These are phyloP conservation scores for Chaetothyriales sp. DNA, from an alignment of 2,329 filamentous ascomycete species.

Conservation along the genomic window DNA sequence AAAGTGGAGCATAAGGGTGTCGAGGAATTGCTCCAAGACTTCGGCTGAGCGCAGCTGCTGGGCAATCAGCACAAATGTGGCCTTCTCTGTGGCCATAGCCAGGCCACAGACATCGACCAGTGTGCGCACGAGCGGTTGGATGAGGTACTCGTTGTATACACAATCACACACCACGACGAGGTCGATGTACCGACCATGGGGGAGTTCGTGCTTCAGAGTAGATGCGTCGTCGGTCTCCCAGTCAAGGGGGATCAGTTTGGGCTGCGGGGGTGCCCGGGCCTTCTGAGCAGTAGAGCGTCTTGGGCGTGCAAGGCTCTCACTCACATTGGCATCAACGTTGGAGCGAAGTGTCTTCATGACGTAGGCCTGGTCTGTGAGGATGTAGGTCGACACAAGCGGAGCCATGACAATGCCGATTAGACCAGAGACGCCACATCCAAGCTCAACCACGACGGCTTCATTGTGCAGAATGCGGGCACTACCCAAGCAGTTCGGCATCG, in stretches of 20 bases:
- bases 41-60: constrained; percentile 77
- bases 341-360: constrained; percentile 59
- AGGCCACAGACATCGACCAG: constrained; percentile 60
- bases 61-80: constrained; percentile 64
- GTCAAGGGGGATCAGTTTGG: constrained; percentile 44
- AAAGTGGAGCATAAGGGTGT: constrained; percentile 51
- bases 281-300: background rate
- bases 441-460: constrained; percentile 53
- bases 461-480: constrained; percentile 36
- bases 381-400: constrained; percentile 44
- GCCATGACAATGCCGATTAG: constrained; percentile 58
- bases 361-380: constrained; percentile 80
- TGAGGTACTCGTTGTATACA: constrained; percentile 81
- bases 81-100: constrained; percentile 25
- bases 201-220: constrained; percentile 24
- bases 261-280: background rate
- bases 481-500: constrained; percentile 49
- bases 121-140: constrained; percentile 66
- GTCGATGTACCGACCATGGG: constrained; percentile 37
- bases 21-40: constrained; percentile 71
- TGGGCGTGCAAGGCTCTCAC: background rate
- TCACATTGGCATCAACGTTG: constrained; percentile 46
- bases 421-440: constrained; percentile 77
- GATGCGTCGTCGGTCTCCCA: constrained; percentile 52
- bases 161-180: constrained; percentile 77